These are phyloP conservation scores for Populus hybrid DNA, from an alignment of 441 rosid genomes.

Conservation along the genomic window DNA sequence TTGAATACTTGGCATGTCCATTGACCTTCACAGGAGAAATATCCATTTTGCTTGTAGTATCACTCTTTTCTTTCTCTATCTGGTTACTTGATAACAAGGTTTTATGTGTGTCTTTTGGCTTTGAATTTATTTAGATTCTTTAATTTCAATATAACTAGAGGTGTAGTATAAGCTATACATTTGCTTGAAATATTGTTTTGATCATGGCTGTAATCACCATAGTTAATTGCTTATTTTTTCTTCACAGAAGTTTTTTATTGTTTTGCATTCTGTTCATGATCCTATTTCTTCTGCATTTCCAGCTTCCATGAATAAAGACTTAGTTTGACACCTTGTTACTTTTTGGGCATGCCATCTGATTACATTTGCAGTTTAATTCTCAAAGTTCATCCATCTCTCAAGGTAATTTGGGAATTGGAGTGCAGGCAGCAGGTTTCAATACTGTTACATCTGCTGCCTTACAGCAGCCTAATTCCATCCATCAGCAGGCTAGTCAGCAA, in stretches of 20 bases:
- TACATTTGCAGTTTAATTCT: slow-evolving; percentile 47
- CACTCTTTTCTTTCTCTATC: not conserved
- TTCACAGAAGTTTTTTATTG: not conserved
- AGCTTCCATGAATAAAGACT: not conserved
- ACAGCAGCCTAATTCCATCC: slow-evolving; percentile 67
- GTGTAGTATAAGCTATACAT: not conserved
- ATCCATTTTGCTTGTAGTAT: slow-evolving; percentile 9
- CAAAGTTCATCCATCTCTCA: slow-evolving; percentile 71
- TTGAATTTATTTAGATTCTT: too few relatives aligned
- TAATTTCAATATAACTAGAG: not conserved
- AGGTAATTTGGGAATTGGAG: slow-evolving; percentile 72
- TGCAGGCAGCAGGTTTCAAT: slow-evolving; percentile 63
- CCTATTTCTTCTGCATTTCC: not conserved
- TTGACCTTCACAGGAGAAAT: not conserved
- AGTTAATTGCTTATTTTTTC: not conserved
- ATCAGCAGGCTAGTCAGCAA: slow-evolving; percentile 72
- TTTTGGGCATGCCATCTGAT: slow-evolving; percentile 9
- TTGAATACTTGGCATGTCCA: not conserved
- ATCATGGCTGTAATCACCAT: slow-evolving; percentile 1
- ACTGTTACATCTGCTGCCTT: slow-evolving; percentile 54
- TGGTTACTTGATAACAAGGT: not conserved
- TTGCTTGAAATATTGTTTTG: not conserved
- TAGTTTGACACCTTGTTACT: not conserved
- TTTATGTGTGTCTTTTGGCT: not conserved
- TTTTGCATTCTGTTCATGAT: not conserved